Percentiles rank a stretch among this genome's conserved stretches.
Evolutionary conservation across 2,329 filamentous ascomycete genomes (phyloP).

Genomic region (Paecilomyces fulvus): DNA sequence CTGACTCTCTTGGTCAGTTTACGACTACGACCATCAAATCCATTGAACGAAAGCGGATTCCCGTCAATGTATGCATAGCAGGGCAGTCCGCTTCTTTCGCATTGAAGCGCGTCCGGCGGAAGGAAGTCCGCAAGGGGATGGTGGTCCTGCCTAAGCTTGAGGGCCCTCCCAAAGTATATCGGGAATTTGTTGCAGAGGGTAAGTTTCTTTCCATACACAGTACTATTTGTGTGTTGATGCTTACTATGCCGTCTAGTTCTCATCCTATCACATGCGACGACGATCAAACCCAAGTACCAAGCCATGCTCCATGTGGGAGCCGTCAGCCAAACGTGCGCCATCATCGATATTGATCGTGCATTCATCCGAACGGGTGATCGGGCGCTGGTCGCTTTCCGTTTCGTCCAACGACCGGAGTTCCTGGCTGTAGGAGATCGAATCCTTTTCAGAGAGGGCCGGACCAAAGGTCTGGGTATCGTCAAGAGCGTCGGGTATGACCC

Average conservation of each 20-base stretch:
- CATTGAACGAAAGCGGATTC: constrained; percentile 89
- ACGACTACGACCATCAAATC: constrained; percentile 77
- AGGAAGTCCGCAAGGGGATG: constrained; percentile 96
- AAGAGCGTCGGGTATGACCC: constrained; percentile 84
- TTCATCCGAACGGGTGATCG: constrained; percentile 91
- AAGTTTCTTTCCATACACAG: constrained; percentile 12
- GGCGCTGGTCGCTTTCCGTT: constrained; percentile 89
- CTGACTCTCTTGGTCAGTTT: constrained; percentile 85
- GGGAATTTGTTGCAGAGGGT: constrained; percentile 73
- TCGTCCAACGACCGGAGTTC: constrained; percentile 91
- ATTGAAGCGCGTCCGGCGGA: constrained; percentile 74
- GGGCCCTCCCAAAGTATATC: constrained; percentile 62
- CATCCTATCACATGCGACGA: constrained; percentile 91
- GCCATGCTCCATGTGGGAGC: constrained; percentile 97
- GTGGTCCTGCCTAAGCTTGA: constrained; percentile 83
- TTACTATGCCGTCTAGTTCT: constrained; percentile 52
- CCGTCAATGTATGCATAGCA: constrained; percentile 77
- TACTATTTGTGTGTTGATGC: neutral
- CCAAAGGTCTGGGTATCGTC: constrained; percentile 91
- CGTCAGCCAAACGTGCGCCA: constrained; percentile 89
- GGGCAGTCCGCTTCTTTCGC: constrained; percentile 92
- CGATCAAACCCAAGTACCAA: constrained; percentile 94
- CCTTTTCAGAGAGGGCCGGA: constrained; percentile 87
- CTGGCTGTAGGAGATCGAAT: constrained; percentile 79
- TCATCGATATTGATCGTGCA: constrained; percentile 94